Base-by-base conservation (phyloP, 2,329 filamentous ascomycete species). In the Arthrobotrys megalospora region DNA sequence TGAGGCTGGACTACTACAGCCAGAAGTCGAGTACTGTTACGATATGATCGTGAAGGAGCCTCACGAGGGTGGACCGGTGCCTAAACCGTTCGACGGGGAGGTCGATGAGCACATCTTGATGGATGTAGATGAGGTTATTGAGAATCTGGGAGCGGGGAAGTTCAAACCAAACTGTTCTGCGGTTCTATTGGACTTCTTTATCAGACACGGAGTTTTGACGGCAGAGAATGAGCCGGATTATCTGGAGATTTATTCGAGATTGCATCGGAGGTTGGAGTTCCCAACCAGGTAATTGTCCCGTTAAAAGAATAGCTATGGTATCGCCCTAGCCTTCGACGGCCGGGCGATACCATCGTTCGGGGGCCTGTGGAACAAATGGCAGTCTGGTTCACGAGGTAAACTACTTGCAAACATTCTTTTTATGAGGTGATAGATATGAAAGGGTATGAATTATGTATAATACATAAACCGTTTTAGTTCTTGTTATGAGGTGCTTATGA, bases 1-100 rank as follows among this genome's bases (percentile, higher is more conserved):
- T 8, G 93, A 97, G 85, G 89, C 88, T 8, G 76, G 76, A 10
- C 53, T 76, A 6, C 36, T 97, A 83, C 95, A 97, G 85, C 96
- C 96, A 0, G 96, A 98, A 85, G 91, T 90, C 82, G 91, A 98
- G 85, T 97, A 94, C 86, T 87, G 97, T 52, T 99, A 96, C 85
- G 94, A 99, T 83, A 86, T 98, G 79, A 91, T 93, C 84, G 86
- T 99, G 11, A 72, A 45, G 16, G 70, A 71, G 80, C 88, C 91
- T 1, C 85, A 86, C 4, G 89, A 90, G 76, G 87, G 93, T 3
- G 70, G 75, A 3, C 75, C 75, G 0, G 85, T 89, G 41, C 94
- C 92, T 11, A 88, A 88, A 83, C 94, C 95, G 16, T 91, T 92
- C 75, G 96, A 99, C 84, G 91, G 91, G 66, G 96, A 99, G 85